Evolutionary conservation across 2,329 filamentous ascomycete species (phyloP).

Genomic region (Diaporthe humulicola): DNA sequence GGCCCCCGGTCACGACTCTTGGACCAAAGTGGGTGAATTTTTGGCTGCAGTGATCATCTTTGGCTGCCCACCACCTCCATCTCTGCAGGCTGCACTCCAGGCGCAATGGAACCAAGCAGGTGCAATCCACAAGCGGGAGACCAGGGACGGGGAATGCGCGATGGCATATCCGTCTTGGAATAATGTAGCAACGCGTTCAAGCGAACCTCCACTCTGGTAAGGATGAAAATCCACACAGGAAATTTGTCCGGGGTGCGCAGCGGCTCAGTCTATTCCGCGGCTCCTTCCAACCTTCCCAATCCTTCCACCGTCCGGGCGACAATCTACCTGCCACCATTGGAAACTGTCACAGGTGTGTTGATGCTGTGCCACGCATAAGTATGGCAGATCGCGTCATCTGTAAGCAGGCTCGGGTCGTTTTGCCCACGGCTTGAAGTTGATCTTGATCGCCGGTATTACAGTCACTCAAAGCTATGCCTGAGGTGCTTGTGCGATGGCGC

Average conservation of each 20-base stretch:
- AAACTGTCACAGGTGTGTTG: conserved; percentile 16
- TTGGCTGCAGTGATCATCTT: conserved; percentile 25
- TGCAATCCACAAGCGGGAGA: conserved; percentile 34
- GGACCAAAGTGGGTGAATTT: conserved; percentile 13
- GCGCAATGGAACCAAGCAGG: conserved; percentile 37
- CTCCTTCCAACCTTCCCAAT: conserved; percentile 38
- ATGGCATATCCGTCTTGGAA: conserved; percentile 37
- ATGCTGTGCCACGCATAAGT: background rate
- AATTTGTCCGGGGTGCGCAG: conserved; percentile 36
- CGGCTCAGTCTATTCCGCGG: conserved; percentile 33
- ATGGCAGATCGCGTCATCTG: conserved; percentile 9
- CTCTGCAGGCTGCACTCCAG: conserved; percentile 24
- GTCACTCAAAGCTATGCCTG: background rate
- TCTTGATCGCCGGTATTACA: background rate
- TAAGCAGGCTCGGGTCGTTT: conserved; percentile 12
- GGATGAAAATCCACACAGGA: conserved; percentile 38
- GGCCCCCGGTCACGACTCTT: conserved; percentile 5
- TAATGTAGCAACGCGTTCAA: conserved; percentile 30
- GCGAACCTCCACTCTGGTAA: conserved; percentile 36
- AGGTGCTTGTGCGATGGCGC: background rate
- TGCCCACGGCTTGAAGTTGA: background rate
- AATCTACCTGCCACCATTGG: conserved; percentile 28
- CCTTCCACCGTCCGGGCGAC: conserved; percentile 20
- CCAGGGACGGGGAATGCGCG: conserved; percentile 38
- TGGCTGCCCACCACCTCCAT: conserved; percentile 32